A percentile compares a stretch with the other conserved stretches of the same genome.
phyloP scores from a whole-genome alignment of 768 basidiomycete species.

The Russula griseocarnosa region DNA sequence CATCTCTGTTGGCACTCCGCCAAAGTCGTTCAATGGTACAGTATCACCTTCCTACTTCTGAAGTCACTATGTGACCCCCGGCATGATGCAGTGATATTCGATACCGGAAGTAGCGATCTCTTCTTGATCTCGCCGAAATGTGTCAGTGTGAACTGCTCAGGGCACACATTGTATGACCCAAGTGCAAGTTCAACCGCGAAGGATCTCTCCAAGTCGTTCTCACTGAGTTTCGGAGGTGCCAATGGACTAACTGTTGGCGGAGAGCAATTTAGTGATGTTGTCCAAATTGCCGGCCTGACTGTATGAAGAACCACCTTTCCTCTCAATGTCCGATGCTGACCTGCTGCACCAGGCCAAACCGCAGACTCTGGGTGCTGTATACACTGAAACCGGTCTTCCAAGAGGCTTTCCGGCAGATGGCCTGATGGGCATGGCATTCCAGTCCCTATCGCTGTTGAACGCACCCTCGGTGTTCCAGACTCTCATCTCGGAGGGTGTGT shows the following conservation, averaged over 20 bases:
- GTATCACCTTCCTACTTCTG: not conserved
- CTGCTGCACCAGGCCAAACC: too few relatives aligned
- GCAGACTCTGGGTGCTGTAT: not conserved
- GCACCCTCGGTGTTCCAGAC: not conserved
- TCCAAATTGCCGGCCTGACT: conserved; percentile 38
- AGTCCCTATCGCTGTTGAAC: not conserved
- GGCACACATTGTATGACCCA: conserved; percentile 10
- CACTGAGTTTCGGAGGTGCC: conserved; percentile 39
- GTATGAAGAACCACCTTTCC: not conserved
- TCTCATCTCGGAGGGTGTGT: not conserved
- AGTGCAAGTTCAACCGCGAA: conserved; percentile 25
- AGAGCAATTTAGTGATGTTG: conserved; percentile 42
- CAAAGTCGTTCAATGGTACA: conserved; percentile 6
- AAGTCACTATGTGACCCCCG: conserved; percentile 38
- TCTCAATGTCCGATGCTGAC: too few relatives aligned
- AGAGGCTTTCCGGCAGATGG: not conserved
- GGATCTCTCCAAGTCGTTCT: conserved; percentile 32
- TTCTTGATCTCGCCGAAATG: conserved; percentile 37
- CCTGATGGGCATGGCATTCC: not conserved
- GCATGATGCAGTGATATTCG: conserved; percentile 37
- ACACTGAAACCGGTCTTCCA: too few relatives aligned
- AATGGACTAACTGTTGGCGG: conserved; percentile 41
- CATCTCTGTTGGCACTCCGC: conserved; percentile 16
- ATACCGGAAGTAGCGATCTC: conserved; percentile 37
- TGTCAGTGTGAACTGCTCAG: conserved; percentile 33